These are phyloP conservation scores for Pezicula neosporulosa DNA, from an alignment of 2,329 filamentous ascomycete species.

Conservation along the genomic window DNA sequence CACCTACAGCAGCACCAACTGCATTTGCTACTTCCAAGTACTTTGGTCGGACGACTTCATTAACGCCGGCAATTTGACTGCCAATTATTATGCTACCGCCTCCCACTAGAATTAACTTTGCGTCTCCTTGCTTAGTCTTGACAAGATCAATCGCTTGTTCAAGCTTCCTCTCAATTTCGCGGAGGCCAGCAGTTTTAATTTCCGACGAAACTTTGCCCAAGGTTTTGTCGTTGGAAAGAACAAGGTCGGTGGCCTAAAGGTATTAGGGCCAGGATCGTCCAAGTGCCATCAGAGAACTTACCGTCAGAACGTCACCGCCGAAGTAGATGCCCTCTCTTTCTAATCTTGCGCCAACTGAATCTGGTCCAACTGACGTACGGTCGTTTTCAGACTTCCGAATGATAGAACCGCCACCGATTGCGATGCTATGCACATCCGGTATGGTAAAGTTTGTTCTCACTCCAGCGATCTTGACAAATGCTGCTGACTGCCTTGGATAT, in stretches of 20 bases:
- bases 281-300: slow-evolving; percentile 33
- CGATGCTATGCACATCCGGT: slow-evolving; percentile 53
- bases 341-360: slow-evolving; percentile 51
- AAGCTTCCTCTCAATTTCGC: slow-evolving; percentile 36
- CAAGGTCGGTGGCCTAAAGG: slow-evolving; percentile 28
- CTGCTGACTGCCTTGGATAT: slow-evolving; percentile 56
- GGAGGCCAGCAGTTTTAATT: slow-evolving; percentile 12
- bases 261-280: slow-evolving; percentile 53
- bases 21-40: slow-evolving; percentile 56
- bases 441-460: slow-evolving; percentile 57
- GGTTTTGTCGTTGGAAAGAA: slow-evolving; percentile 6
- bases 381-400: slow-evolving; percentile 33
- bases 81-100: slow-evolving; percentile 50
- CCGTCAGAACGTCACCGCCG: slow-evolving; percentile 49
- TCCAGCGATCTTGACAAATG: slow-evolving; percentile 54
- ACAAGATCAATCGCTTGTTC: slow-evolving; percentile 51
- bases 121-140: slow-evolving; percentile 49
- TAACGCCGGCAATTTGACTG: slow-evolving; percentile 44
- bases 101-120: slow-evolving; percentile 53
- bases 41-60: slow-evolving; percentile 45
- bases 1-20: slow-evolving; percentile 52
- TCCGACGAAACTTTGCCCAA: slow-evolving; percentile 6
- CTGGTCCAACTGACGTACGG: slow-evolving; percentile 53
- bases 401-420: slow-evolving; percentile 51
- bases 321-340: slow-evolving; percentile 46